phyloP scores from a whole-genome alignment of 352 stramenopile species.

The Globisporangium middletonii region DNA sequence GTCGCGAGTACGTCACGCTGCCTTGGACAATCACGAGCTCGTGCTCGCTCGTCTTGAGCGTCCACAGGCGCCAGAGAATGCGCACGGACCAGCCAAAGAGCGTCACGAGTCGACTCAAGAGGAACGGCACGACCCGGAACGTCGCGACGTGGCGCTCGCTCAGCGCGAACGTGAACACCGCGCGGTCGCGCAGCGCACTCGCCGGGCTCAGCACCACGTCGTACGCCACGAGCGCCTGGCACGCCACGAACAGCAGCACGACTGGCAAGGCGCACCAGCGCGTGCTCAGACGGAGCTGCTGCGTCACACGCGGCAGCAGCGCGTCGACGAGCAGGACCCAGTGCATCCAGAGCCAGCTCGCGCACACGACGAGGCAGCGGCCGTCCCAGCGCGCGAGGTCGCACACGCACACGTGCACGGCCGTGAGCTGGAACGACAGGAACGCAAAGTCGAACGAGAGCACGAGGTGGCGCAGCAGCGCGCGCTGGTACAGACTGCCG shows the following conservation, averaged over 20 bases:
- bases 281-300: slow-evolving; percentile 1
- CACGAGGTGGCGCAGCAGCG: slow-evolving; percentile 6
- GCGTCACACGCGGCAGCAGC: slow-evolving; percentile 5
- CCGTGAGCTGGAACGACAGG: slow-evolving; percentile 11
- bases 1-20: neutral
- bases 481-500: slow-evolving; percentile 5
- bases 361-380: slow-evolving; percentile 4
- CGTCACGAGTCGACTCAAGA: slow-evolving; percentile 9
- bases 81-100: slow-evolving; percentile 8
- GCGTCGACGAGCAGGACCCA: slow-evolving; percentile 16
- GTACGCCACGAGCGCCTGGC: neutral
- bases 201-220: slow-evolving; percentile 4
- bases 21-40: slow-evolving; percentile 15
- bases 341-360: slow-evolving; percentile 15
- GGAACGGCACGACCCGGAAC: slow-evolving; percentile 4
- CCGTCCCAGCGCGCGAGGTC: slow-evolving; percentile 11
- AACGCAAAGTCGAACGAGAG: slow-evolving; percentile 18
- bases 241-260: slow-evolving; percentile 5
- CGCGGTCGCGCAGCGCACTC: slow-evolving; percentile 1
- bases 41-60: neutral
- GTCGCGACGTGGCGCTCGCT: neutral
- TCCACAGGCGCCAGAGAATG: slow-evolving; percentile 5
- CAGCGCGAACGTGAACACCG: slow-evolving; percentile 1
- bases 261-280: neutral
- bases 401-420: slow-evolving; percentile 12